A percentile compares a stretch with the other conserved stretches of the same genome.
phyloP scores from a whole-genome alignment of 2,329 filamentous ascomycete species.

The Colletotrichum phormii region DNA sequence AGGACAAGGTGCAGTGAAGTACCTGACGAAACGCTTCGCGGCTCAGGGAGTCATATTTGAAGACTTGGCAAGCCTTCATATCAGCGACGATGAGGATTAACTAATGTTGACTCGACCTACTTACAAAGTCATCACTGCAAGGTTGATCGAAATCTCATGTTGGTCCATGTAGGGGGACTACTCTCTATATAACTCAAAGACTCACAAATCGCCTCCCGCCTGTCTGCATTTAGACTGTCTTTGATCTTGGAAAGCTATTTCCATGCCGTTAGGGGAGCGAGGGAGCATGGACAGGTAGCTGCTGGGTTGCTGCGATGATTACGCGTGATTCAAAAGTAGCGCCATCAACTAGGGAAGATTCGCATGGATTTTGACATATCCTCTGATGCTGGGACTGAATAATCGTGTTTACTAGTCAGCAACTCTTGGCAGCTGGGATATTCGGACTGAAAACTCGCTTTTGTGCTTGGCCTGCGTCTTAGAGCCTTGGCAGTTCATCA shows the following conservation, averaged over 20 bases:
- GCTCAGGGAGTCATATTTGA: background rate
- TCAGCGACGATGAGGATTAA: background rate
- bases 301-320: too few relatives aligned
- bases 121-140: too few relatives aligned
- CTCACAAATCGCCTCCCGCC: too few relatives aligned
- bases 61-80: background rate
- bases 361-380: too few relatives aligned
- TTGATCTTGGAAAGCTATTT: too few relatives aligned
- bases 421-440: conserved; percentile 2
- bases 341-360: background rate
- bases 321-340: background rate
- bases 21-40: background rate
- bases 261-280: too few relatives aligned
- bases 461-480: conserved; percentile 2
- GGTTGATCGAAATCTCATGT: too few relatives aligned
- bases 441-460: background rate
- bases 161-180: too few relatives aligned
- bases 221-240: too few relatives aligned
- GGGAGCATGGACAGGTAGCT: too few relatives aligned
- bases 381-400: background rate
- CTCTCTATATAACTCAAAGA: too few relatives aligned
- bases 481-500: conserved; percentile 15
- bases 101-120: background rate
- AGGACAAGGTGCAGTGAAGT: background rate
- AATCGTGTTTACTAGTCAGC: background rate